These are phyloP conservation scores for Vanderwaltozyma polyspora DNA, from an alignment of 805 yeast genomes.

Conservation along the genomic window DNA sequence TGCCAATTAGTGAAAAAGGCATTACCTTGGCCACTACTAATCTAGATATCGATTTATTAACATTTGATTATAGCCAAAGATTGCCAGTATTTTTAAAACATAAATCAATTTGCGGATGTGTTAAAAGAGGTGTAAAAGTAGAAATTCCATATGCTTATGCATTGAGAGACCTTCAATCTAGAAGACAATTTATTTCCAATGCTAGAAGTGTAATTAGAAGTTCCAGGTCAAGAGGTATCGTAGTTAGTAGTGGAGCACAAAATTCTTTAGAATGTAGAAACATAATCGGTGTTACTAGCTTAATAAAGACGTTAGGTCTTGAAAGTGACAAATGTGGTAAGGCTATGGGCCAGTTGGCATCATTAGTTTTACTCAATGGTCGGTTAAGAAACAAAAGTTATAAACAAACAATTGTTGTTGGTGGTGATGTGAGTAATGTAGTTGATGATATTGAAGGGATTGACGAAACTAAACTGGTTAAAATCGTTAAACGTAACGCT, in stretches of 20 bases:
- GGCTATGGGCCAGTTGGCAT: slow-evolving; percentile 49
- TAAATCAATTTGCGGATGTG: slow-evolving; percentile 73
- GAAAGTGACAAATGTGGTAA: slow-evolving; percentile 49
- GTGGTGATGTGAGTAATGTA: slow-evolving; percentile 28
- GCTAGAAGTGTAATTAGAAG: slow-evolving; percentile 68
- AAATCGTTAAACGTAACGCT: slow-evolving; percentile 14
- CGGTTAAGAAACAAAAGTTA: slow-evolving; percentile 60
- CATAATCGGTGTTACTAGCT: slow-evolving; percentile 53
- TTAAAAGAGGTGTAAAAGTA: slow-evolving; percentile 69
- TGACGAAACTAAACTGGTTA: slow-evolving; percentile 9
- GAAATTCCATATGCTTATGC: slow-evolving; percentile 63
- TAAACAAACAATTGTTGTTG: slow-evolving; percentile 58
- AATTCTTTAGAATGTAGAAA: slow-evolving; percentile 50
- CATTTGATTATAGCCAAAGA: slow-evolving; percentile 54
- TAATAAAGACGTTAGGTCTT: slow-evolving; percentile 61
- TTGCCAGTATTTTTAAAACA: slow-evolving; percentile 73
- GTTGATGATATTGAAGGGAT: slow-evolving; percentile 14
- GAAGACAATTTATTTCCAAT: slow-evolving; percentile 60
- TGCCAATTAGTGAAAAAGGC: slow-evolving; percentile 72
- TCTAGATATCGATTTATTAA: slow-evolving; percentile 70
- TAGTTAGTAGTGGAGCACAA: slow-evolving; percentile 67
- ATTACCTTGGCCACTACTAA: slow-evolving; percentile 62
- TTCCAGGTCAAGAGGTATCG: slow-evolving; percentile 66
- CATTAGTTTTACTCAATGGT: slow-evolving; percentile 59
- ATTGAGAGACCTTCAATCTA: slow-evolving; percentile 31